Evolutionary conservation across 164 flowering plant genomes (phyloP).

Genomic region (Stephania japonica): DNA sequence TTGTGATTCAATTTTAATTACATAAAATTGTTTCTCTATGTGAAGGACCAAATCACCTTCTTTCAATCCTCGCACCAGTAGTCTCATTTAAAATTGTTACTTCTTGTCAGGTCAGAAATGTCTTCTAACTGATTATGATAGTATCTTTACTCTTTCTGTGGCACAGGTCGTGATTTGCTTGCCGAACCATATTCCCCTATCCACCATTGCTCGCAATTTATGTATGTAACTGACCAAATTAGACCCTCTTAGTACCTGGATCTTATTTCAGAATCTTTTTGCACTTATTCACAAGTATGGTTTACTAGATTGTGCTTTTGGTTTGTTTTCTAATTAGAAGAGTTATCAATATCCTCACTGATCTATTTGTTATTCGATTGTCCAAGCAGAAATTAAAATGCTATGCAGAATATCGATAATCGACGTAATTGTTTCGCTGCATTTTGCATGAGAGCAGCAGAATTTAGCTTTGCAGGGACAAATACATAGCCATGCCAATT

Average conservation of each 20-base stretch:
- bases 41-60: constrained; percentile 13
- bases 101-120: constrained; percentile 1
- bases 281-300: neutral
- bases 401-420: no score
- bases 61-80: constrained; percentile 9
- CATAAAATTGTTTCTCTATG: no score
- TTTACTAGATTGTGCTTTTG: no score
- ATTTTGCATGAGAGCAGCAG: no score
- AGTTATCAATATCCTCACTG: no score
- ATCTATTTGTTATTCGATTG: no score
- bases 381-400: no score
- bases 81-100: neutral
- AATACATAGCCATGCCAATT: no score
- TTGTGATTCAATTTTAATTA: no score
- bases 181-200: neutral
- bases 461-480: no score
- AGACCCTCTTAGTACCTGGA: neutral
- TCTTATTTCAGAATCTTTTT: neutral
- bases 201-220: neutral
- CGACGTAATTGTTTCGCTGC: no score
- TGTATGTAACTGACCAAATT: neutral
- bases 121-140: constrained; percentile 6
- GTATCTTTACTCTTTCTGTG: neutral
- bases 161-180: neutral
- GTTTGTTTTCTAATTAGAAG: no score